Conservation (phyloP, 2,329 filamentous ascomycete species). For the Fonsecaea nubica region DNA sequence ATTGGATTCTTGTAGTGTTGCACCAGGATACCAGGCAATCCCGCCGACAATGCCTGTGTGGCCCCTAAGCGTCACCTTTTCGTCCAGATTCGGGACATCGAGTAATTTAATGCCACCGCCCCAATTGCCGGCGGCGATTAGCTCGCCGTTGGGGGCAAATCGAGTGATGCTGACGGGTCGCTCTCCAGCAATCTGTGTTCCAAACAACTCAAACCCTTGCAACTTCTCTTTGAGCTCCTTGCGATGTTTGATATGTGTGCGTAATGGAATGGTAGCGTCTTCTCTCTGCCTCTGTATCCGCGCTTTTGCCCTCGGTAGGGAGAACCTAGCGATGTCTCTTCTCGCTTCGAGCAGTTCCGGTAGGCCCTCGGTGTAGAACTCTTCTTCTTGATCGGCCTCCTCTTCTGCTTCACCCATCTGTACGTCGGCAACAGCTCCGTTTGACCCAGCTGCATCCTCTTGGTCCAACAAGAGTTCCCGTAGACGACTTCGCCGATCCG, state of each 20-base stretch:
- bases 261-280: slow-evolving; percentile 81
- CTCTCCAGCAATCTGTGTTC: slow-evolving; percentile 90
- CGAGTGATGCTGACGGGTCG: slow-evolving; percentile 89
- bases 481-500: slow-evolving; percentile 83
- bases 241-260: slow-evolving; percentile 90
- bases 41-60: slow-evolving; percentile 91
- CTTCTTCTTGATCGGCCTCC: slow-evolving; percentile 79
- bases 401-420: slow-evolving; percentile 63
- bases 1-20: slow-evolving; percentile 73
- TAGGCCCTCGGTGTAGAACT: slow-evolving; percentile 90
- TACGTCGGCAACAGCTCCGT: slow-evolving; percentile 61
- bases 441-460: slow-evolving; percentile 66
- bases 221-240: slow-evolving; percentile 86
- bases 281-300: slow-evolving; percentile 77
- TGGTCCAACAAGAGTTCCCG: slow-evolving; percentile 79
- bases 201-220: slow-evolving; percentile 85
- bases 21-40: slow-evolving; percentile 84
- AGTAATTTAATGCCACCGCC: slow-evolving; percentile 86
- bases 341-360: slow-evolving; percentile 76
- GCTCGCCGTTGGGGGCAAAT: slow-evolving; percentile 83
- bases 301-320: slow-evolving; percentile 78
- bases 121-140: slow-evolving; percentile 91
- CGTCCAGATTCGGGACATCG: slow-evolving; percentile 79
- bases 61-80: slow-evolving; percentile 76
- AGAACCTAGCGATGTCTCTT: slow-evolving; percentile 80